These are phyloP conservation scores for Kuraishia piskuri DNA, from an alignment of 805 yeast species.

Conservation along the genomic window DNA sequence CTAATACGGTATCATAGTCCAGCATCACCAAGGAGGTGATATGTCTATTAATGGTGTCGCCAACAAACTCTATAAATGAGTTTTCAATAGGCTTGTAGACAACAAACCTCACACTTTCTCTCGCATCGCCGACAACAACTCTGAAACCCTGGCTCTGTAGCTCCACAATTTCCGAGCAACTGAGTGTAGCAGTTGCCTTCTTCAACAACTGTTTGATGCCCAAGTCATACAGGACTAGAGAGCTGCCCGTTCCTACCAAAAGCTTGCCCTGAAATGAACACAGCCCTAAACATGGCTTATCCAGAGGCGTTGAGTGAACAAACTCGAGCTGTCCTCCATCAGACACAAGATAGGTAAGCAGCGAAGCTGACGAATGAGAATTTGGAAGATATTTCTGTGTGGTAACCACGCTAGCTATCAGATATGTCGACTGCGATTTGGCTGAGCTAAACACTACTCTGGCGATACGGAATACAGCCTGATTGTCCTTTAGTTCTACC, in stretches of 20 bases:
- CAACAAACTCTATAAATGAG: conserved; percentile 54
- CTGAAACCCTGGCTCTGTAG: conserved; percentile 48
- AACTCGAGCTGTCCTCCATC: conserved; percentile 32
- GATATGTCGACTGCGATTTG: conserved; percentile 16
- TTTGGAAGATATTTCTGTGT: conserved; percentile 23
- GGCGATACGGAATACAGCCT: conserved; percentile 33
- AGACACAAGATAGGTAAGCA: conserved; percentile 28
- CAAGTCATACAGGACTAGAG: conserved; percentile 54
- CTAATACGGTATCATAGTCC: conserved; percentile 69
- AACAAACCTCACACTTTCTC: conserved; percentile 52
- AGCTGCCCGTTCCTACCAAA: conserved; percentile 46
- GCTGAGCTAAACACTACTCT: conserved; percentile 21
- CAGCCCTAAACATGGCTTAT: conserved; percentile 38
- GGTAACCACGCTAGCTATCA: conserved; percentile 38
- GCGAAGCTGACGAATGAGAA: conserved; percentile 14
- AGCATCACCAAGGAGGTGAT: conserved; percentile 50
- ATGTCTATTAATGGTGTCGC: conserved; percentile 62
- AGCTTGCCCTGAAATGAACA: conserved; percentile 49
- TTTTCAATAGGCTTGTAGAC: conserved; percentile 39
- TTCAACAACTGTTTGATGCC: conserved; percentile 76
- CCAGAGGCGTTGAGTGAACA: conserved; percentile 54
- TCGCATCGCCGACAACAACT: conserved; percentile 64
- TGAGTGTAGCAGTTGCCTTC: conserved; percentile 40
- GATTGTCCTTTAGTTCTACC: conserved; percentile 33
- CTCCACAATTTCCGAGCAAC: conserved; percentile 42